Percentiles rank a stretch among this genome's conserved stretches.
These are phyloP conservation scores for Apiotrichum laibachii DNA, from an alignment of 1,284 basidiomycete genomes.

Conservation along the genomic window DNA sequence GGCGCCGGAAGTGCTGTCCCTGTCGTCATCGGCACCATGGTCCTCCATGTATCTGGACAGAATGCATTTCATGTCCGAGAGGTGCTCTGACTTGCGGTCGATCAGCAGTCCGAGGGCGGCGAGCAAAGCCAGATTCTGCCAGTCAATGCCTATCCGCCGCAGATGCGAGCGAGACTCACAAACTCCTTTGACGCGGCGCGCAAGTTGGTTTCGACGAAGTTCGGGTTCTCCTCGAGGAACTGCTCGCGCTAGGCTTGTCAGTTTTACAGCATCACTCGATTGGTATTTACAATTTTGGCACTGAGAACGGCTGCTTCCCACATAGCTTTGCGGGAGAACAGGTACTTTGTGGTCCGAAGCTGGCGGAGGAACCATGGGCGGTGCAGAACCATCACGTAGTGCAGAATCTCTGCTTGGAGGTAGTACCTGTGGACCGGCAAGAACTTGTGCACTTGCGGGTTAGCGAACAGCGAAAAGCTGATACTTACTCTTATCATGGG, in stretches of 20 bases:
- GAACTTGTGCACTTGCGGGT: conserved; percentile 33
- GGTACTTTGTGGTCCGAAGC: conserved; percentile 34
- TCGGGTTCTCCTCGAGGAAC: conserved; percentile 44
- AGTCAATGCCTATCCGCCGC: background rate
- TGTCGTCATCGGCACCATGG: conserved; percentile 36
- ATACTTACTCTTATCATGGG: conserved; percentile 34
- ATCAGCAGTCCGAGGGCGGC: conserved; percentile 48
- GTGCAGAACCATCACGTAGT: conserved; percentile 48
- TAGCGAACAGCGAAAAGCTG: background rate
- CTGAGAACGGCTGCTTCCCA: conserved; percentile 46
- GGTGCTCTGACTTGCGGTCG: conserved; percentile 31
- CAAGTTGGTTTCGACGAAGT: conserved; percentile 43
- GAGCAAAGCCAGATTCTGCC: conserved; percentile 47
- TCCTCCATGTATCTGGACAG: conserved; percentile 42
- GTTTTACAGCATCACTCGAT: background rate
- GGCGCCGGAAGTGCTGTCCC: conserved; percentile 22
- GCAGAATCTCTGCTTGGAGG: conserved; percentile 49
- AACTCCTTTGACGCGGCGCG: conserved; percentile 47
- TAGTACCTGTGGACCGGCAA: conserved; percentile 47
- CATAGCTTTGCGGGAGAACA: conserved; percentile 39
- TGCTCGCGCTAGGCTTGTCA: conserved; percentile 31
- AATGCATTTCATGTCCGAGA: conserved; percentile 42
- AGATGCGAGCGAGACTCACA: conserved; percentile 26
- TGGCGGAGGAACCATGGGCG: conserved; percentile 49
- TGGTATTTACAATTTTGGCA: conserved; percentile 35